These are phyloP conservation scores for Phaeotremella skinneri DNA, from an alignment of 768 basidiomycete genomes.

Conservation along the genomic window DNA sequence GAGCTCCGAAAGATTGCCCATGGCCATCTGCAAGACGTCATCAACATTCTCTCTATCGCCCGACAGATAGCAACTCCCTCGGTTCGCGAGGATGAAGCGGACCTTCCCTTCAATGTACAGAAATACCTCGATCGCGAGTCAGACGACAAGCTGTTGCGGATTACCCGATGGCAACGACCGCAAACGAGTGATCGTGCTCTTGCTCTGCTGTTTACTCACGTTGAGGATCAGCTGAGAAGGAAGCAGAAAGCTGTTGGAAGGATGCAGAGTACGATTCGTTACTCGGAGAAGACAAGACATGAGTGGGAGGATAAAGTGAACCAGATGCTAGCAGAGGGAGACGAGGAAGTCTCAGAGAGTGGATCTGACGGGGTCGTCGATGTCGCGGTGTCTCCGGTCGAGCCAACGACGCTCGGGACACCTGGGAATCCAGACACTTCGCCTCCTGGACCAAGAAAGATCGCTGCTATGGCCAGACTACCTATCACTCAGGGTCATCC, in stretches of 20 bases:
- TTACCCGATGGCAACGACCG: slow-evolving; percentile 84
- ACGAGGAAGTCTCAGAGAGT: slow-evolving; percentile 57
- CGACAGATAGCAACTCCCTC: slow-evolving; percentile 80
- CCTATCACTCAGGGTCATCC: slow-evolving; percentile 47
- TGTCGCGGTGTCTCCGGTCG: background rate
- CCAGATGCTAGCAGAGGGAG: slow-evolving; percentile 63
- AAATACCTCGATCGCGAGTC: slow-evolving; percentile 83
- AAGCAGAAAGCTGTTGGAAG: slow-evolving; percentile 94
- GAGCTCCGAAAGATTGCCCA: slow-evolving; percentile 53
- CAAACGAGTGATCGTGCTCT: slow-evolving; percentile 80
- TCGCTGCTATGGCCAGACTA: slow-evolving; percentile 45
- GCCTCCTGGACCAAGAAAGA: slow-evolving; percentile 39
- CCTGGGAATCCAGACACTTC: slow-evolving; percentile 45
- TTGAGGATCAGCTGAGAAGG: slow-evolving; percentile 81
- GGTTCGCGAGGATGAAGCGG: slow-evolving; percentile 77
- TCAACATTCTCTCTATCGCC: slow-evolving; percentile 77
- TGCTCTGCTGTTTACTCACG: slow-evolving; percentile 76
- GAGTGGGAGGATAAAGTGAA: slow-evolving; percentile 94
- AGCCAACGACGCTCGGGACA: slow-evolving; percentile 24
- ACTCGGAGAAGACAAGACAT: slow-evolving; percentile 92
- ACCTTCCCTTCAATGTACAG: slow-evolving; percentile 89
- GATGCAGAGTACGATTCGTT: slow-evolving; percentile 94
- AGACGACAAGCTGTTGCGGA: slow-evolving; percentile 77
- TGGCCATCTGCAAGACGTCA: slow-evolving; percentile 76
- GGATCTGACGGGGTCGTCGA: slow-evolving; percentile 47